Evolutionary conservation across 192 early-diverging fungal genomes (phyloP).

Genomic region (Gonapodya sp.): DNA sequence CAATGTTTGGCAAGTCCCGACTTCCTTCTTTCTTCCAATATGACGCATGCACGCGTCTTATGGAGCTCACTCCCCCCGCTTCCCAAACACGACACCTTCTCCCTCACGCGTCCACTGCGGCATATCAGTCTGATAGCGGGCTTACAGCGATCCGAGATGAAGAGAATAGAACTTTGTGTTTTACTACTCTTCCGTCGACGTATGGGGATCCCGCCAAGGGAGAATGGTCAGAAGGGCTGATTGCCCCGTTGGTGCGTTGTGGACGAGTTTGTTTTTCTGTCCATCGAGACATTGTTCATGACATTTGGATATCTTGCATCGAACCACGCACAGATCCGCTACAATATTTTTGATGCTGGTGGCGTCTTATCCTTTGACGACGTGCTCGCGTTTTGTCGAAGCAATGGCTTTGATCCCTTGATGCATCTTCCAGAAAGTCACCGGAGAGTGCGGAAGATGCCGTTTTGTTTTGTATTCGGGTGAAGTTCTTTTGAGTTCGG

Average conservation of each 20-base stretch:
- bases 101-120: neutral
- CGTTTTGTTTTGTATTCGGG: conserved; percentile 31
- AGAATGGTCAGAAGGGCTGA: neutral
- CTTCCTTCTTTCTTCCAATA: conserved; percentile 30
- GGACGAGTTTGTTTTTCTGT: too few relatives aligned
- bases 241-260: conserved; percentile 21
- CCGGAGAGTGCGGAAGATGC: conserved; percentile 11
- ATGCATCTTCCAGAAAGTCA: neutral
- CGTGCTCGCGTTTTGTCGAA: conserved; percentile 17
- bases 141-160: neutral
- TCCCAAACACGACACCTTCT: neutral
- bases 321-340: conserved; percentile 10
- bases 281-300: too few relatives aligned
- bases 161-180: conserved; percentile 17
- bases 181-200: conserved; percentile 19
- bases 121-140: neutral
- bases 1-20: conserved; percentile 22
- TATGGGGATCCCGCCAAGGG: conserved; percentile 7
- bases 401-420: conserved; percentile 18
- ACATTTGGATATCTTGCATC: too few relatives aligned
- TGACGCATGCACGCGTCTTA: conserved; percentile 22
- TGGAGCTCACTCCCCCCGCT: conserved; percentile 18
- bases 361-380: conserved; percentile 22
- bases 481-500: too few relatives aligned
- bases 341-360: conserved; percentile 24